A percentile compares a stretch with the other conserved stretches of the same genome.
Evolutionary conservation across 1,284 basidiomycete species (phyloP).

Genomic region (Microbotryomycetes sp.): DNA sequence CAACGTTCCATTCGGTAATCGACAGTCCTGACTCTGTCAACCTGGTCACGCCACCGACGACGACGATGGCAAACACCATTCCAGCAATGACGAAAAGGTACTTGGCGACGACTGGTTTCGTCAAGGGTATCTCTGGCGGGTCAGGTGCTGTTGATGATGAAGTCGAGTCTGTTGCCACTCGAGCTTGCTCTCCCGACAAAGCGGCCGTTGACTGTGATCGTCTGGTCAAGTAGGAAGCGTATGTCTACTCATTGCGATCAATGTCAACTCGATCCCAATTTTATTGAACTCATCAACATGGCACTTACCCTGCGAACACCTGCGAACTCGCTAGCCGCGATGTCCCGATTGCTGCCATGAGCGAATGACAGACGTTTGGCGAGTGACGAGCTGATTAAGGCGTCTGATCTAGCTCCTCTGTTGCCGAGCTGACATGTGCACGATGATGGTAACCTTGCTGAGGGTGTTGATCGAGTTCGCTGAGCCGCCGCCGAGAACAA

Average conservation of each 20-base stretch:
- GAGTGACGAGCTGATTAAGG: too few relatives aligned
- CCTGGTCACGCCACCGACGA: slow-evolving; percentile 93
- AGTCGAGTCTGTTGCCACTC: slow-evolving; percentile 34
- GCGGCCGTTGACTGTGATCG: neutral
- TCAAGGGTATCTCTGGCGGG: slow-evolving; percentile 51
- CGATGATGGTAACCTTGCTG: too few relatives aligned
- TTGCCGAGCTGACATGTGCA: too few relatives aligned
- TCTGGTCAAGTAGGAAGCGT: slow-evolving; percentile 27
- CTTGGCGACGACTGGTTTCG: slow-evolving; percentile 61
- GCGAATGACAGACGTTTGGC: neutral
- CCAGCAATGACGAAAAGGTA: slow-evolving; percentile 80
- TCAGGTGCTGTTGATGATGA: slow-evolving; percentile 2
- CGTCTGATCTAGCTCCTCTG: too few relatives aligned
- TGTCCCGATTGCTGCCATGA: neutral
- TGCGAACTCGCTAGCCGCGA: neutral
- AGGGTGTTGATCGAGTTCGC: too few relatives aligned
- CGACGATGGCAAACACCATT: slow-evolving; percentile 83
- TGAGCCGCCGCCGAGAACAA: too few relatives aligned
- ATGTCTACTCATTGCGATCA: too few relatives aligned
- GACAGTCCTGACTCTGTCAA: slow-evolving; percentile 95
- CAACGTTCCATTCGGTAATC: slow-evolving; percentile 96
- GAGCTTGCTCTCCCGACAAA: neutral
- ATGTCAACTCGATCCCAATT: too few relatives aligned
- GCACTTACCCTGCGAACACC: too few relatives aligned
- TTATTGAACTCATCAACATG: too few relatives aligned